A percentile compares a stretch with the other conserved stretches of the same genome.
Evolutionary conservation across 1,139 yeast species (phyloP).

Genomic region (Zygosaccharomyces sapae): DNA sequence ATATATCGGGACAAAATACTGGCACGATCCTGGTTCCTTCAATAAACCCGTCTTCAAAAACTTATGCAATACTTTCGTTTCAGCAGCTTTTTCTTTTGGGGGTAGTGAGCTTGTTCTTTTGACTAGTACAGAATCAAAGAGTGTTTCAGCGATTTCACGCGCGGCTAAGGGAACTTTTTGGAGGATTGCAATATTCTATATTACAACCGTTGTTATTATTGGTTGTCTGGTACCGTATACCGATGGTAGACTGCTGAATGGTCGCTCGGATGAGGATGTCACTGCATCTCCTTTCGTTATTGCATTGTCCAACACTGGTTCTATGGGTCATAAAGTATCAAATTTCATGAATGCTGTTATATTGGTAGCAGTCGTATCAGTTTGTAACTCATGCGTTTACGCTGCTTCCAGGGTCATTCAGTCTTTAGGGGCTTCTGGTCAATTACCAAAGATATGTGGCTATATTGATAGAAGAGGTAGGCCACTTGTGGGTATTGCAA

Average conservation of each 20-base stretch:
- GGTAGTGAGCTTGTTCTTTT: constrained; percentile 50
- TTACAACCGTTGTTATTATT: constrained; percentile 42
- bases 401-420: constrained; percentile 80
- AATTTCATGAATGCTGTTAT: constrained; percentile 71
- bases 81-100: constrained; percentile 62
- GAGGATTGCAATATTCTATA: constrained; percentile 55
- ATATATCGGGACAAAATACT: constrained; percentile 51
- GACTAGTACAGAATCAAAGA: constrained; percentile 50
- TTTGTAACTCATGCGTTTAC: constrained; percentile 72
- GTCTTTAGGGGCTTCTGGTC: constrained; percentile 75
- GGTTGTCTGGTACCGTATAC: constrained; percentile 67
- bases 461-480: constrained; percentile 59
- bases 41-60: constrained; percentile 66
- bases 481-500: constrained; percentile 55
- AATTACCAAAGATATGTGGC: constrained; percentile 69
- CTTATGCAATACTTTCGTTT: constrained; percentile 60
- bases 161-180: constrained; percentile 66
- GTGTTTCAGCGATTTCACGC: constrained; percentile 46
- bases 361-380: constrained; percentile 62
- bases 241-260: constrained; percentile 47
- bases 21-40: constrained; percentile 58
- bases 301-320: constrained; percentile 54
- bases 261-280: constrained; percentile 43
- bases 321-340: constrained; percentile 47
- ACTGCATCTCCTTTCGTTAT: constrained; percentile 72